Base-by-base conservation (phyloP, 108 stramenopile genomes). In the Cyclostephanos invisitatus region DNA sequence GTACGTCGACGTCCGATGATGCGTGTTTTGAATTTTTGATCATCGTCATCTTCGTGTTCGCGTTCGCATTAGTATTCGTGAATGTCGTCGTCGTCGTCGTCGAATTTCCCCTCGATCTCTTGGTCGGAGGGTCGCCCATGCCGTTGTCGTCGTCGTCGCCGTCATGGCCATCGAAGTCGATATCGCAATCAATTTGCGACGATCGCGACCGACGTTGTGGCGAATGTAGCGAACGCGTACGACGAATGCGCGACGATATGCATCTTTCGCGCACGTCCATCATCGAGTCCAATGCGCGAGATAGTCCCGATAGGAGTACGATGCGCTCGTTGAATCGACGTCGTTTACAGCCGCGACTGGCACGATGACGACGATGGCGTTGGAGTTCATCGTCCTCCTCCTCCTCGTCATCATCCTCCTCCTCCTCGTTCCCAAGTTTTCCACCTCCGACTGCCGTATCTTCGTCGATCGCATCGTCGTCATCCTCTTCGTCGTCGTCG, bases 301-400 rank as follows among this genome's bases (percentile, higher is more conserved):
- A 17, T 36, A 78, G 51, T 1, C 47, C 50, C 20, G 55, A 49
- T 0, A 78, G 49, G 9, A 78, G 32, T 0, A 29, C 37, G 58
- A 67, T 62, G 2, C 70, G 71, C 61, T 78, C 77, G n/a, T n/a
- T n/a, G n/a, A n/a, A 51, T 78, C 77, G 14, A 70, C 70, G 62
- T 71, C 71, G 14, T 70, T 58, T n/a, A n/a, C 18, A 78, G 70
- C 11, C 67, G 28, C 25, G 77, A 70, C 4, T 18, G 20, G 7
- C 24, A 15, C 24, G 8, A 42, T 58, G 3, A 11, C 38, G 7
- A 27, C 58, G 27, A 38, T 44, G 2, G 22, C 70, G 35, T 29
- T 4, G 32, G 32, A 32, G n/a, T n/a, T n/a, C n/a, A n/a, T n/a
- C 27, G 21, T 57, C 44, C 15, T 65, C 54, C 24, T 47, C 20